These are phyloP conservation scores for Neostapfia colusana DNA, from an alignment of 176 grass and related monocot genomes.

Conservation along the genomic window DNA sequence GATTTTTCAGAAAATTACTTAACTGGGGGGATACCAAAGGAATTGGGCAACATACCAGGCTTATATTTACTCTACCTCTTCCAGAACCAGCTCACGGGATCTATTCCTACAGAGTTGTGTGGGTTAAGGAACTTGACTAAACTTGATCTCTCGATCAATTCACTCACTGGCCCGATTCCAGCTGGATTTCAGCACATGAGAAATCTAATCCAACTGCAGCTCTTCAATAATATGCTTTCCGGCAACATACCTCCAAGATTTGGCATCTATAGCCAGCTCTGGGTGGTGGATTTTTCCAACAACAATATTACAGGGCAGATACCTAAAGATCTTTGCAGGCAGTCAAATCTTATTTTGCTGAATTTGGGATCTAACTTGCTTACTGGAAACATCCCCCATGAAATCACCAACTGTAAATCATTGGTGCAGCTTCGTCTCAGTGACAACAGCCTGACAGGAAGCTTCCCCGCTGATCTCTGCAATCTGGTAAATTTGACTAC, in stretches of 20 bases:
- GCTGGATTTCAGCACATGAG: constrained; percentile 79
- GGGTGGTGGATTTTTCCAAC: constrained; percentile 96
- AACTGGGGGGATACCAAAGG: constrained; percentile 73
- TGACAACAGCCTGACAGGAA: constrained; percentile 81
- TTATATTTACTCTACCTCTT: constrained; percentile 82
- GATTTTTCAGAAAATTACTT: constrained; percentile 97
- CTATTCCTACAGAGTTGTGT: constrained; percentile 70
- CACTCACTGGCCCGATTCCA: constrained; percentile 77
- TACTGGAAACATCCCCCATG: constrained; percentile 80
- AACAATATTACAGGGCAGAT: constrained; percentile 86
- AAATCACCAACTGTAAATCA: constrained; percentile 81
- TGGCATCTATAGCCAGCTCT: constrained; percentile 79
- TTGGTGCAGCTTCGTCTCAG: constrained; percentile 82
- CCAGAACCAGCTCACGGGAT: constrained; percentile 82
- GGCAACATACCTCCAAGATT: constrained; percentile 80
- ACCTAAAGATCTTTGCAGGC: constrained; percentile 75
- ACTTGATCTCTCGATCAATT: constrained; percentile 96
- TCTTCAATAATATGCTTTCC: constrained; percentile 82
- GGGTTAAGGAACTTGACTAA: constrained; percentile 75
- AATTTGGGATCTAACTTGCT: constrained; percentile 81
- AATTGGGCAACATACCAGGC: constrained; percentile 67
- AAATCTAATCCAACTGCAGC: constrained; percentile 71
- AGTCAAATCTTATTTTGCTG: constrained; percentile 90
- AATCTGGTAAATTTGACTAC: constrained; percentile 81
- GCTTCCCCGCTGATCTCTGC: constrained; percentile 84